Conservation (phyloP, 768 basidiomycete species). For the Agrocybe pediades region DNA sequence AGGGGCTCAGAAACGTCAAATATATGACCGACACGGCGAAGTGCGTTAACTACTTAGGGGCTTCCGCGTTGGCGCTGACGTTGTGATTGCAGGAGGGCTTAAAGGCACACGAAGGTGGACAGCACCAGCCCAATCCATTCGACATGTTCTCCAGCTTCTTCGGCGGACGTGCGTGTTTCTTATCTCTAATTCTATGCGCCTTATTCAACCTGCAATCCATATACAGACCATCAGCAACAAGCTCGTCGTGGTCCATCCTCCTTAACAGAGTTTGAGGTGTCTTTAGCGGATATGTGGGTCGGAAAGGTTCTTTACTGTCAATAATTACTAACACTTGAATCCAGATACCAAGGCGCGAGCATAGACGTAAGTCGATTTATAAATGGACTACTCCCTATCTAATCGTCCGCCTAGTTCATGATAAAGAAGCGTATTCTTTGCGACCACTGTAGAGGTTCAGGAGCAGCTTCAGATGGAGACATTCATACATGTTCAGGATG, state of each 20-base stretch:
- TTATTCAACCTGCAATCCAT: constrained; percentile 1
- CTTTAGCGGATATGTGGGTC: constrained; percentile 79
- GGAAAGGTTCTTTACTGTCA: too few relatives aligned
- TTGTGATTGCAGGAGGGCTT: constrained; percentile 69
- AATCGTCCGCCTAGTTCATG: constrained; percentile 65
- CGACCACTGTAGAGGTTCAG: constrained; percentile 95
- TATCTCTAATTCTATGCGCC: neutral
- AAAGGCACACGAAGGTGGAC: constrained; percentile 89
- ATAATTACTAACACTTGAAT: neutral
- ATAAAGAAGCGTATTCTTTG: constrained; percentile 91
- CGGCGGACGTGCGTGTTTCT: constrained; percentile 65
- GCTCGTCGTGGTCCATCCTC: constrained; percentile 75
- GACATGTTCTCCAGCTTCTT: constrained; percentile 96
- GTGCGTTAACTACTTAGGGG: constrained; percentile 32
- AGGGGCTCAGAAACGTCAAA: constrained; percentile 76
- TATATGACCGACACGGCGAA: constrained; percentile 95
- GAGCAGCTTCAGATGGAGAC: constrained; percentile 87
- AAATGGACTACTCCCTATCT: constrained; percentile 1
- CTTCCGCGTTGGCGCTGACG: neutral
- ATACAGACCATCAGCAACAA: constrained; percentile 57
- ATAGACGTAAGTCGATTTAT: constrained; percentile 65
- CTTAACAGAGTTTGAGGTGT: constrained; percentile 82
- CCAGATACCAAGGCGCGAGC: constrained; percentile 80
- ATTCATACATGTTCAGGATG: constrained; percentile 88
- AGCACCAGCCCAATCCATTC: constrained; percentile 82